Evolutionary conservation across 306 rosid genomes (phyloP).

Genomic region (Pueraria montana): DNA sequence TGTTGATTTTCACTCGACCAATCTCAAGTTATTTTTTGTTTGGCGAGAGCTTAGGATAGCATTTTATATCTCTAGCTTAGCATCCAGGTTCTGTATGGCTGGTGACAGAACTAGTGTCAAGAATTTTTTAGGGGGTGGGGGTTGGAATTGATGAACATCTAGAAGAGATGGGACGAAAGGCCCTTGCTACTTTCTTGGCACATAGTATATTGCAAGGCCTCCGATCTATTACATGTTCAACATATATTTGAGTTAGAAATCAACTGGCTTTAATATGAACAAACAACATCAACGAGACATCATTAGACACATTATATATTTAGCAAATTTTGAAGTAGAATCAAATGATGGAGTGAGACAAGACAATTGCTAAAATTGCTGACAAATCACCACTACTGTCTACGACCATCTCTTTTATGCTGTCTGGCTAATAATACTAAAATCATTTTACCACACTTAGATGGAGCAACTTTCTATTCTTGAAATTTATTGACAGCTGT

Average conservation of each 20-base stretch:
- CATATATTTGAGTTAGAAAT: conserved; percentile 19
- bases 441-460: not conserved
- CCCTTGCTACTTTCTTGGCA: not conserved
- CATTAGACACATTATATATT: not conserved
- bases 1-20: not conserved
- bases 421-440: conserved; percentile 10
- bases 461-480: conserved; percentile 19
- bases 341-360: not conserved
- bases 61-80: conserved; percentile 3
- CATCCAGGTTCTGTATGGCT: conserved; percentile 6
- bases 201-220: not conserved
- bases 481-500: not conserved
- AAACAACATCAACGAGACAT: not conserved
- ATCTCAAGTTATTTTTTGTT: conserved; percentile 7
- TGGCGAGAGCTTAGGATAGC: not conserved
- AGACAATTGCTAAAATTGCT: not conserved
- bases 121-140: not conserved
- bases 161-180: not conserved
- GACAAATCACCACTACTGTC: not conserved
- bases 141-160: not conserved
- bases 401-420: not conserved
- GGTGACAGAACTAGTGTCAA: not conserved
- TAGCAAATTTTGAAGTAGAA: not conserved
- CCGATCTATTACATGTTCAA: not conserved
- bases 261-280: conserved; percentile 14